Evolutionary conservation across 177 flowering plant species (phyloP), one percentile per base, ranked within the genome.

Genomic region (Vitis hybrid): DNA sequence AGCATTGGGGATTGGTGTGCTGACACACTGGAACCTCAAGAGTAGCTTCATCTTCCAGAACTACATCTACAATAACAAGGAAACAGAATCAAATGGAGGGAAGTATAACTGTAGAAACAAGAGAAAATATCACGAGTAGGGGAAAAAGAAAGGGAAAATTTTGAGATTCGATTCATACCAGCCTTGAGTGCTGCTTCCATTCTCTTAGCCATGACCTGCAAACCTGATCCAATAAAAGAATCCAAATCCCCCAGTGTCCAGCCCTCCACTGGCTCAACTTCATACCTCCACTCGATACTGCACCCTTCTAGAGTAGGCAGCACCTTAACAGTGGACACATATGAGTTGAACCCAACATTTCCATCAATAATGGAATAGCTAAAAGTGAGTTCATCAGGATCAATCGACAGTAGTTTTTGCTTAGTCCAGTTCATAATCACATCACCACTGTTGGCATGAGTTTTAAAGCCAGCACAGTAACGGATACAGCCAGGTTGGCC

Each of bases 401-500:
- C 77, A 39, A 77, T 74, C 26, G 74, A 61, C 16, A 80, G 69
- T 50, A 75, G 61, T n/a, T 77, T 77, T 66, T 77, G 80, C 79
- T 80, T 77, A 2, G 78, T 77, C 81, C 83, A 80, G 22, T 77
- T 80, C 31, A 73, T 52, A n/a, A 19, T 31, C 45, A 53, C 58
- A 7, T 55, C 31, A n/a, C 45, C 66, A 3, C 54, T 67, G 58
- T 62, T 70, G 9, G 71, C 65, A 15, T 77, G 61, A 15, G 76
- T 15, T 29, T 70, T 20, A 54, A 61, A 63, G 14, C 72, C 68
- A 1, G 78, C 70, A 52, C 87, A 84, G 76, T 76, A 78, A 9
- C 94, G 81, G 63, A 85, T 69, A 34, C 82, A 78, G 14, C 88
- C 91, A 6, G 81, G 81, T 63, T 81, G 74, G 10, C 80, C 86